Evolutionary conservation across 139 green algal genomes (phyloP), one percentile per base, ranked within the genome.

Genomic region (Penium margaritaceum): DNA sequence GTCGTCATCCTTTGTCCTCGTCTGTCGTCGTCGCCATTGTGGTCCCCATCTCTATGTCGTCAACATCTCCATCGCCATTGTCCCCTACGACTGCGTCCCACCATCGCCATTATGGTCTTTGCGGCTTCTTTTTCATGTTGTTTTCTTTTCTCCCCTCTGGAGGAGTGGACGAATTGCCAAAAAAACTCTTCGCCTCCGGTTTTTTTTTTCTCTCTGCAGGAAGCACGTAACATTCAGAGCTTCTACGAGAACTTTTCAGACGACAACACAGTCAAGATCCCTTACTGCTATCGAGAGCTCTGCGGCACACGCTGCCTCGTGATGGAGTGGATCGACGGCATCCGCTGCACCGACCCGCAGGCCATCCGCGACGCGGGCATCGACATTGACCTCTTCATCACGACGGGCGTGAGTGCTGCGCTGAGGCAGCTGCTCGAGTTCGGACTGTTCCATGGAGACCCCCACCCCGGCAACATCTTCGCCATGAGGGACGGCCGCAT

Each of bases 281-380:
- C 94, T 29, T 95, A 88, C 88, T 88, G 93, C 74, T 87, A 91
- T 34, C 66, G 62, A 21, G 89, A 95, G 76, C 79, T 97, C 74
- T 91, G 83, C 53, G 86, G 87, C 24, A 68, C 63, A 46, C 71
- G 83, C 12, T 77, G 96, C 36, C 81, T 99, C 33, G 84, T 93
- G 12, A 99, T 99, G 95, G 95, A 99, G 86, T 99, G 95, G 95
- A 96, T 99, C 60, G 90, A 98, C 65, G 95, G 95, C 61, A 86
- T 98, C 32, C 84, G 93, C 39, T 97, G 92, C 84, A 97, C 92
- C 4, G 86, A 96, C 58, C 81, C 80, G n/a, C 71, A 83, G 35
- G 63, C 43, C n/a, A 84, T 86, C 57, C 19, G 24, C 3, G 76
- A 71, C n/a, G 77, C 75, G 33, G 89, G 87, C 71, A 78, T 96